Conservation (phyloP, 257 asterid species). For the Scutellaria barbata region DNA sequence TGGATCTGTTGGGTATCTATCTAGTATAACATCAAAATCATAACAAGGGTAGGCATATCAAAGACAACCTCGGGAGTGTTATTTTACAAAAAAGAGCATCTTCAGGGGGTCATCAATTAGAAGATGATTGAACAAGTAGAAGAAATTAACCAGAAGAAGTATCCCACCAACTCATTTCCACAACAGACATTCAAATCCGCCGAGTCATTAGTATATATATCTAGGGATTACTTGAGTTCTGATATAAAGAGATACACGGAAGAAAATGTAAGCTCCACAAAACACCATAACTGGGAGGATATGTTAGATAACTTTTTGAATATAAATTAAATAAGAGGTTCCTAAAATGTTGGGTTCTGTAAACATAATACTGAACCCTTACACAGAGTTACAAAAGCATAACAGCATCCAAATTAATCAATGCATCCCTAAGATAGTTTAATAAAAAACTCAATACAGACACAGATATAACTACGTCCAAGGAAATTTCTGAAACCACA, state of each 20-base stretch:
- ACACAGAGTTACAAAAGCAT: background rate
- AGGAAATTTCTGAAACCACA: conserved; percentile 14
- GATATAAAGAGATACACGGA: background rate
- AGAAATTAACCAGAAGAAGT: background rate
- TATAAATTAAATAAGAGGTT: background rate
- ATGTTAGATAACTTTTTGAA: background rate
- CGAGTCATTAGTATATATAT: background rate
- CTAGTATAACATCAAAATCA: background rate
- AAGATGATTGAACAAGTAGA: background rate
- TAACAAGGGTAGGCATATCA: background rate
- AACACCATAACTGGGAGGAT: background rate
- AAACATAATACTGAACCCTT: conserved; percentile 6
- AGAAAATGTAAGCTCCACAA: background rate
- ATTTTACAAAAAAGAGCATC: background rate
- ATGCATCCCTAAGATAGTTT: background rate
- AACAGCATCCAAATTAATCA: conserved; percentile 6
- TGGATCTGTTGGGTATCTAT: background rate
- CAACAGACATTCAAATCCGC: background rate
- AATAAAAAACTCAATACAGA: background rate
- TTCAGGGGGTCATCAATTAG: background rate
- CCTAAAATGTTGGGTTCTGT: too few species aligned
- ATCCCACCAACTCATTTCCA: conserved; percentile 16
- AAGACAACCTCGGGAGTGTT: background rate
- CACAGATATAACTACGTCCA: background rate
- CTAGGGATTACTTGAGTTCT: background rate